Evolutionary conservation across 805 yeast species (phyloP).

Genomic region (Priceomyces carsonii): DNA sequence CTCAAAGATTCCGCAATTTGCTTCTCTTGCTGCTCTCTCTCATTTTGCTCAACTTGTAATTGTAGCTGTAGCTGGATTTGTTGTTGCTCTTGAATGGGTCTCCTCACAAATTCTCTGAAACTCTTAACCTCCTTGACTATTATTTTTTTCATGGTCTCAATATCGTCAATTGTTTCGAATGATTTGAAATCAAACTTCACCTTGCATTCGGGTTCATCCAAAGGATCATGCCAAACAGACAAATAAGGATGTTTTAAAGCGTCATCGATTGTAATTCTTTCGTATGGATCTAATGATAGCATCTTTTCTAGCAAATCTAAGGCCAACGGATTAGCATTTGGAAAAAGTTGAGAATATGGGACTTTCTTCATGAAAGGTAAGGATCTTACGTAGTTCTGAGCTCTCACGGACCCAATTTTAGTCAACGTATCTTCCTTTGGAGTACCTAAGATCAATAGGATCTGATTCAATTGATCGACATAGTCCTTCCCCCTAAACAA

Average conservation of each 20-base stretch:
- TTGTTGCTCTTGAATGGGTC: conserved; percentile 61
- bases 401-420: conserved; percentile 74
- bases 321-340: conserved; percentile 85
- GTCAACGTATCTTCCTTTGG: conserved; percentile 59
- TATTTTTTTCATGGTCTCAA: conserved; percentile 71
- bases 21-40: conserved; percentile 21
- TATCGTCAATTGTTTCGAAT: conserved; percentile 82
- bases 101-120: conserved; percentile 80
- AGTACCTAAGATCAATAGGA: conserved; percentile 85
- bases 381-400: conserved; percentile 87
- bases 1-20: conserved; percentile 9
- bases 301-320: conserved; percentile 77
- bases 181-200: conserved; percentile 78
- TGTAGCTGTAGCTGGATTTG: conserved; percentile 40
- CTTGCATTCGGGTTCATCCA: conserved; percentile 84
- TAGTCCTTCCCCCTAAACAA: conserved; percentile 94
- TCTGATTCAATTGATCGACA: conserved; percentile 91
- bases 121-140: conserved; percentile 76
- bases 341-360: conserved; percentile 71
- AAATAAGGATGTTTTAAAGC: conserved; percentile 91
- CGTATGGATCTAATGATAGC: conserved; percentile 87
- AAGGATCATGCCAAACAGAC: conserved; percentile 91
- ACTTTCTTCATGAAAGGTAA: conserved; percentile 81
- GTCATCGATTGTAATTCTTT: conserved; percentile 86
- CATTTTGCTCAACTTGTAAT: conserved; percentile 26